Evolutionary conservation across 2,329 filamentous ascomycete genomes (phyloP), one percentile per base, ranked within the genome.

Genomic region (Fusarium luffae): DNA sequence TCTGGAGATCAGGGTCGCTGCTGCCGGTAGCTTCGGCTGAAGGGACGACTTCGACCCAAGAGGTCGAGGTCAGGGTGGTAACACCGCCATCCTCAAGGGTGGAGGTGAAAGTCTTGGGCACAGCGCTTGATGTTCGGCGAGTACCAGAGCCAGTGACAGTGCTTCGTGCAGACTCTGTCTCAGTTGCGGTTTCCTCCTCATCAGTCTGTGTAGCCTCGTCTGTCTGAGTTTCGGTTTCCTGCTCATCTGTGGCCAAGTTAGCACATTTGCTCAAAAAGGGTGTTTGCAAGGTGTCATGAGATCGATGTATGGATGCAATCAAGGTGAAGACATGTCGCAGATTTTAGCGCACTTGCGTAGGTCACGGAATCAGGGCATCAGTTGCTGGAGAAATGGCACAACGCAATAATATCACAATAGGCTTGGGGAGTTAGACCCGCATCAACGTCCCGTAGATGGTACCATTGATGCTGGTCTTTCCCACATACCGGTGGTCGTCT

Each of bases 31-130:
- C 57, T 30, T 76, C 68, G 23, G 74, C 69, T 1, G 79, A 77
- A 3, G 83, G 81, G 13, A 81, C 78, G 41, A 83, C 81, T 23
- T 79, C 81, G 4, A 86, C 84, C 73, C 79, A 84, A 1, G 84
- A 84, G 2, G 85, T 86, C n/a, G 80, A 80, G 13, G 84, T 86
- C 50, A 86, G 76, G 14, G 82, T 79, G 5, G 81, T 81, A 55
- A 83, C 77, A 32, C 79, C 81, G 27, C 85, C 85, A 50, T 84
- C 77, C 14, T 77, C 70, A 37, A 82, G 75, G 9, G 84, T 85
- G 9, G 82, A 83, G n/a, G 85, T 87, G 63, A 77, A 76, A 1
- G 82, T 84, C 25, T 79, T 73, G 9, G 77, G 64, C 58, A 84
- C 73, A 30, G 78, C 68, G 65, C 73, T 82, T 14, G 76, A 79